A percentile compares a stretch with the other conserved stretches of the same genome.
phyloP scores from a whole-genome alignment of 495 filamentous ascomycete species.

The Penicillium simplicissimum region DNA sequence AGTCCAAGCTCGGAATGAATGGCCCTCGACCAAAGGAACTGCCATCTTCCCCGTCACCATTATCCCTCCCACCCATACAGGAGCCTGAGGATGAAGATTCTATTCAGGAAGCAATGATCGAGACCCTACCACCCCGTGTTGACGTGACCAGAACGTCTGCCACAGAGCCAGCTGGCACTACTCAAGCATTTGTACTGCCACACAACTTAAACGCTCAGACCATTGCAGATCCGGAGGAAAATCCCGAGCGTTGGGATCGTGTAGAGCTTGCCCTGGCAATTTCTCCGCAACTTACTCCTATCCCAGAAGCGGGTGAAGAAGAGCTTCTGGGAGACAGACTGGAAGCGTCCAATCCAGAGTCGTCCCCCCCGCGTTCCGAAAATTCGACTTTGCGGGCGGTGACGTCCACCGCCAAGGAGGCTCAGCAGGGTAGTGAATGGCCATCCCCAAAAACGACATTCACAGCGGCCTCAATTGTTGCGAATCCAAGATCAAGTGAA shows the following conservation, averaged over 20 bases:
- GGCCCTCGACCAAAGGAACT: conserved; percentile 1
- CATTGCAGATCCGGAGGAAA: neutral
- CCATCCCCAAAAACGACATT: neutral
- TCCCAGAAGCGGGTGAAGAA: conserved; percentile 17
- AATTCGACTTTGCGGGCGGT: neutral
- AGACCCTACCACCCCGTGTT: neutral
- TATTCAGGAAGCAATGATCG: neutral
- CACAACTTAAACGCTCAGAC: neutral
- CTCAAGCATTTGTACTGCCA: neutral
- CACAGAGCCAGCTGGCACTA: neutral
- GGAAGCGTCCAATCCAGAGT: neutral
- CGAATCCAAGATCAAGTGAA: neutral
- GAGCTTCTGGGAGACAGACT: neutral
- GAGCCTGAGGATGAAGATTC: neutral
- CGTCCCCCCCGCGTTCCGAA: neutral
- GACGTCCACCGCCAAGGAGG: neutral
- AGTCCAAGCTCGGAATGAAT: neutral
- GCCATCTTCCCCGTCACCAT: conserved; percentile 12
- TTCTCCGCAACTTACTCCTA: conserved; percentile 13
- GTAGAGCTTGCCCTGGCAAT: neutral
- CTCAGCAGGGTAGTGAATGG: neutral
- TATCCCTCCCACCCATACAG: conserved; percentile 6
- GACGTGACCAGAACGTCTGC: neutral
- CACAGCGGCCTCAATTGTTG: neutral
- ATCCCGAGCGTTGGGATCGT: neutral